Base-by-base conservation (phyloP, 345 rosid genomes). In the Rhizophora mangle region DNA sequence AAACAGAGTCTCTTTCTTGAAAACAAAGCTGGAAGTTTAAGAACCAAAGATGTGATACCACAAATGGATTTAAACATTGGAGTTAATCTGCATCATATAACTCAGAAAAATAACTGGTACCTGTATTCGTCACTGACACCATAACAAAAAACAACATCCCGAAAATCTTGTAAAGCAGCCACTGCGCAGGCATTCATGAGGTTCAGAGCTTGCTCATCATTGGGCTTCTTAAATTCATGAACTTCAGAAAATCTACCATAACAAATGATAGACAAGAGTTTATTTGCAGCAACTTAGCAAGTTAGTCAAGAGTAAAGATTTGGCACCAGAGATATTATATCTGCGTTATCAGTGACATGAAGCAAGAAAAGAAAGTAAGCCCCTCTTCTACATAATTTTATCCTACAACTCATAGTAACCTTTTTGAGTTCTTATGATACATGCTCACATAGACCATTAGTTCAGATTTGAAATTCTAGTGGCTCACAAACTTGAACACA, bases 81-180 rank as follows among this genome's bases (percentile, higher is more conserved):
- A 65, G 27, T 11, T 6, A 5, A 37, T 27, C 2, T 29, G 76
- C 29, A 51, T 70, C 43, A 63, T 24, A 68, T 52, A n/a, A 9
- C 2, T 27, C 62, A 24, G 62, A 59, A 49, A 60, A 51, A 71
- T 47, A 76, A n/a, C 0, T 27, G 13, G 24, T 70, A 89, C 93
- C 96, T 95, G 80, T 95, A 95, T 84, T 92, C 97, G 75, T 91
- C 96, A 74, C 97, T 94, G 62, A 85, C 96, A 60, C 96, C 96
- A 77, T 88, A 94, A 43, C 93, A 79, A 74, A 94, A 89, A 49
- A 73, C 67, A 75, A 88, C 76, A 69, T 92, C 96, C 70, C 78
- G 60, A 79, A 88, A 88, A 77, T 92, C 96, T 79, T 87, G 68
- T 49, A 88, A 76, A 32, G 90, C 83, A 67, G 89, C 89, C 77